Evolutionary conservation across 2,329 filamentous ascomycete species (phyloP), one percentile per base, ranked within the genome.

Genomic region (Hymenoscyphus linearis): DNA sequence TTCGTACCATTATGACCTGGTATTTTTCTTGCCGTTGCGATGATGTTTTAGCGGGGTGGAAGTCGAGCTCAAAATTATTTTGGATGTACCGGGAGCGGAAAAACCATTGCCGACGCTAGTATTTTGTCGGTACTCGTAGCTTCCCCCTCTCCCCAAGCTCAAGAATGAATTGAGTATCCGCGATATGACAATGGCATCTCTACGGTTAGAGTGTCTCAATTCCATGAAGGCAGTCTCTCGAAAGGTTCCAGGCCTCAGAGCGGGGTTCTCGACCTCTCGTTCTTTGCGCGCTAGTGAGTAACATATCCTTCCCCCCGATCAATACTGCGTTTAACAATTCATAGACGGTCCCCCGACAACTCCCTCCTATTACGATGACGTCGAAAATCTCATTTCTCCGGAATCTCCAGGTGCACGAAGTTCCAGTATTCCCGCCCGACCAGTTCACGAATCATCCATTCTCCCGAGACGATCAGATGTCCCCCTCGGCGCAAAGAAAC

Each of bases 1-100:
- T 92, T 70, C 95, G 89, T 69, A 96, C 91, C 95, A 98, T 98
- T 26, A 68, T 82, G 74, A 18, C 37, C 57, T 27, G 9, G 52
- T 56, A 5, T 12, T 52, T 50, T 35, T 25, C 7, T 27, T 34
- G 25, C 13, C 27, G 47, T 14, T 34, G 25, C 27, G 50, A 55
- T 37, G 25, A 31, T 34, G 34, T 53, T 31, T 62, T 61, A 57
- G 52, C 36, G 61, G 54, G 60, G 56, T 54, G 58, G 62, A n/a
- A 55, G 27, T 56, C 37, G 22, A 55, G 14, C 36, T 65, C 36
- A 26, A 60, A 65, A 69, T 65, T 62, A 64, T 65, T 62, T 65
- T 59, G 53, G 36, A 52, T 55, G n/a, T 27, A 10, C n/a, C 31
- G 36, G 57, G 25, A 12, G 9, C 65, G 67, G 69, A 59, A 55